Percentiles rank a stretch among this genome's conserved stretches.
phyloP scores from a whole-genome alignment of 805 yeast genomes.

The Lipomyces kockii region DNA sequence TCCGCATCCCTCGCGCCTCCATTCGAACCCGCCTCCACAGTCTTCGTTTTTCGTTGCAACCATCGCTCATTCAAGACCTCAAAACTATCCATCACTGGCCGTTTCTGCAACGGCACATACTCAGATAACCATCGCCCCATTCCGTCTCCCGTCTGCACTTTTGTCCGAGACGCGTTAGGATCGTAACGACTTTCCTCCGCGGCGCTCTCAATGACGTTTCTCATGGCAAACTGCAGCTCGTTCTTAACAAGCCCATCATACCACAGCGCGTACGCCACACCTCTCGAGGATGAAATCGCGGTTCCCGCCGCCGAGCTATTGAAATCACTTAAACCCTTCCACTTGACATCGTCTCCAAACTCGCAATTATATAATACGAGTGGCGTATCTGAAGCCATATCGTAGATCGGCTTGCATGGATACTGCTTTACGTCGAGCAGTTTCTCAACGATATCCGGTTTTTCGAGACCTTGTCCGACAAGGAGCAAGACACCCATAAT shows the following conservation, averaged over 20 bases:
- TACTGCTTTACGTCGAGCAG: constrained; percentile 60
- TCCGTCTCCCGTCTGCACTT: constrained; percentile 77
- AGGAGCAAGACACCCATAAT: constrained; percentile 84
- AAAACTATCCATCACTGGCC: constrained; percentile 66
- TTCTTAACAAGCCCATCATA: constrained; percentile 63
- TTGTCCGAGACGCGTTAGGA: constrained; percentile 7
- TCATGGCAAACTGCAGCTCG: constrained; percentile 57
- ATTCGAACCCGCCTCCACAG: neutral
- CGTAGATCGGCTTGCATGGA: constrained; percentile 77
- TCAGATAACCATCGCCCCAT: constrained; percentile 60
- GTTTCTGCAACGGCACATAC: constrained; percentile 61
- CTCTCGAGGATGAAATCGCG: constrained; percentile 30
- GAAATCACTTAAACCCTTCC: constrained; percentile 51
- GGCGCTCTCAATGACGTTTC: constrained; percentile 40
- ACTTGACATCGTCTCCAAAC: constrained; percentile 56
- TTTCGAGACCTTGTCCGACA: constrained; percentile 79
- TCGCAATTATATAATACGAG: constrained; percentile 84
- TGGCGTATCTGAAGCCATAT: constrained; percentile 90
- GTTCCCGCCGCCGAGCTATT: constrained; percentile 45
- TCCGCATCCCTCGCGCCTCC: neutral
- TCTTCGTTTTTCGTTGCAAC: constrained; percentile 12
- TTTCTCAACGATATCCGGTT: constrained; percentile 58
- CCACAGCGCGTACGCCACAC: constrained; percentile 51
- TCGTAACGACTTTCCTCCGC: neutral
- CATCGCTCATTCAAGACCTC: constrained; percentile 69